Conservation (phyloP, 2,329 filamentous ascomycete genomes). For the Fusarium ambrosium region DNA sequence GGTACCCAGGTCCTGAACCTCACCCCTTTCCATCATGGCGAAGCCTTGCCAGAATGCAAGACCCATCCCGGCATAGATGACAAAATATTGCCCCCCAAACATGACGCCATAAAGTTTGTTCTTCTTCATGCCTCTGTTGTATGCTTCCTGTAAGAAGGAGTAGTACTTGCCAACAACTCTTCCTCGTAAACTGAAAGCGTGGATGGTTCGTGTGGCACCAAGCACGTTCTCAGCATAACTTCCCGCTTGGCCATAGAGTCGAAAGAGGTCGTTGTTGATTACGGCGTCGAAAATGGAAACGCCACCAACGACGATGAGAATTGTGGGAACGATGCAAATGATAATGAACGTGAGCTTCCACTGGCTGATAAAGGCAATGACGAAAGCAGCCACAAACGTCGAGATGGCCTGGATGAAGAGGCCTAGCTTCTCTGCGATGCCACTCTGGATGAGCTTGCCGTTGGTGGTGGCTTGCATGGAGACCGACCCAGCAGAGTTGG, state of each 20-base stretch:
- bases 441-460: neutral
- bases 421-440: neutral
- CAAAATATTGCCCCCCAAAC: neutral
- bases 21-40: neutral
- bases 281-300: neutral
- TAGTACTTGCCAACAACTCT: neutral
- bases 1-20: neutral
- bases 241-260: neutral
- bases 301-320: neutral
- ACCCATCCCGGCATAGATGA: neutral
- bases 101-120: neutral
- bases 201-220: neutral
- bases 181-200: neutral
- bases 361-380: neutral
- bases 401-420: neutral
- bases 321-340: neutral
- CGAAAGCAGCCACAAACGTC: neutral
- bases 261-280: neutral
- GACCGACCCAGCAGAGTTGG: neutral
- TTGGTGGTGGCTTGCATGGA: neutral
- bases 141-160: neutral
- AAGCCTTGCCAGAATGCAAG: neutral
- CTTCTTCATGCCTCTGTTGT: neutral
- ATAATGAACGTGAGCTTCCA: neutral
- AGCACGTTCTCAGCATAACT: neutral